phyloP scores from a whole-genome alignment of 176 grass and related monocot genomes.

The Rhynchospora breviuscula region DNA sequence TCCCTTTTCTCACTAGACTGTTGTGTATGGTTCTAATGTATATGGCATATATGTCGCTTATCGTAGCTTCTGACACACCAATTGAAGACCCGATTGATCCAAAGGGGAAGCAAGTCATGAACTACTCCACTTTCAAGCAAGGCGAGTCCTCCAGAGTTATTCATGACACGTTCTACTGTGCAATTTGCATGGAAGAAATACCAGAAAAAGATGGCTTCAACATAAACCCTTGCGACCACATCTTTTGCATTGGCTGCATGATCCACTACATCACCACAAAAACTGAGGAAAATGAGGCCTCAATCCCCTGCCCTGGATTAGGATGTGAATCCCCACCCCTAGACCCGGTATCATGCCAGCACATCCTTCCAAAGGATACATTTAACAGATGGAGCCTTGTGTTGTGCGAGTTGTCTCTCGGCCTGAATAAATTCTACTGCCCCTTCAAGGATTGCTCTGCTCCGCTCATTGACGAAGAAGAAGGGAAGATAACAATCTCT shows the following conservation, averaged over 20 bases:
- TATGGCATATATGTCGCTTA: neutral
- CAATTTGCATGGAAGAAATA: constrained; percentile 52
- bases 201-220: constrained; percentile 18
- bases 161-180: constrained; percentile 30
- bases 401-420: constrained; percentile 50
- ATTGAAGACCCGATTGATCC: neutral
- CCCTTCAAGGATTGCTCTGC: constrained; percentile 71
- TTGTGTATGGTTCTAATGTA: neutral
- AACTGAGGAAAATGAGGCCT: constrained; percentile 35
- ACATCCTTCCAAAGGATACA: constrained; percentile 35
- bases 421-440: constrained; percentile 58
- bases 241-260: constrained; percentile 55
- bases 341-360: constrained; percentile 35
- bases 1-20: neutral
- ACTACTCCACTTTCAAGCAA: neutral
- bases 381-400: constrained; percentile 46
- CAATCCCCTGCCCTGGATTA: constrained; percentile 44
- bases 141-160: constrained; percentile 25
- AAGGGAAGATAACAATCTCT: neutral
- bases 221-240: constrained; percentile 39
- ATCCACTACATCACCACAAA: constrained; percentile 44
- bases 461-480: constrained; percentile 32
- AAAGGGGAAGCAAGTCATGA: constrained; percentile 7
- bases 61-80: neutral
- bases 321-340: constrained; percentile 31